These are phyloP conservation scores for Pythium catenulatum DNA, from an alignment of 352 stramenopile genomes.

Conservation along the genomic window DNA sequence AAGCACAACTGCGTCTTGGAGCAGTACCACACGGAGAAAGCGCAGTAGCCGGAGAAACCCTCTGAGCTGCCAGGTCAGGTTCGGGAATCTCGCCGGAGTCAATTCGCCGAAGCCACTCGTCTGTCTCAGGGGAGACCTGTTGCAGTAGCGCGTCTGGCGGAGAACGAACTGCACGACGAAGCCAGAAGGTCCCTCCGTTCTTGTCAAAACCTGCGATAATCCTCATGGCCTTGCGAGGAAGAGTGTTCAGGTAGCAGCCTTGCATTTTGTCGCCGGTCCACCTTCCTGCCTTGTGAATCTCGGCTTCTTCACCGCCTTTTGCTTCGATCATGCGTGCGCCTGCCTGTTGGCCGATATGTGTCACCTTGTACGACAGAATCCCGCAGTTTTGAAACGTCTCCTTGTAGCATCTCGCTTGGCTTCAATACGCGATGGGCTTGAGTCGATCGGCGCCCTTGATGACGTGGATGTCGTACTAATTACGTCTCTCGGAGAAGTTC, in stretches of 20 bases:
- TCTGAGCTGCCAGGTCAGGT: too few species aligned
- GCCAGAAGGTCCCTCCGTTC: neutral
- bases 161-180: too few species aligned
- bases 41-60: too few species aligned
- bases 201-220: neutral
- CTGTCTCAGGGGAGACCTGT: too few species aligned
- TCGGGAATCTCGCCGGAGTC: too few species aligned
- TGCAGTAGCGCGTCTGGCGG: too few species aligned
- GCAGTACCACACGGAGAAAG: too few species aligned
- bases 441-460: neutral
- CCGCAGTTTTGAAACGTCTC: neutral
- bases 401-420: neutral
- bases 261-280: conserved; percentile 15
- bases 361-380: neutral
- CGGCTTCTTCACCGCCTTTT: neutral
- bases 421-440: neutral
- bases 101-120: too few species aligned
- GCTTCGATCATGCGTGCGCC: neutral
- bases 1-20: too few species aligned
- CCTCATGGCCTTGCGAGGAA: neutral
- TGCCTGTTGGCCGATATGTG: neutral
- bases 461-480: neutral
- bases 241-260: conserved; percentile 3
- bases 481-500: neutral
- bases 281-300: neutral